phyloP scores from a whole-genome alignment of 495 filamentous ascomycete genomes.

The Trichoderma reesei region DNA sequence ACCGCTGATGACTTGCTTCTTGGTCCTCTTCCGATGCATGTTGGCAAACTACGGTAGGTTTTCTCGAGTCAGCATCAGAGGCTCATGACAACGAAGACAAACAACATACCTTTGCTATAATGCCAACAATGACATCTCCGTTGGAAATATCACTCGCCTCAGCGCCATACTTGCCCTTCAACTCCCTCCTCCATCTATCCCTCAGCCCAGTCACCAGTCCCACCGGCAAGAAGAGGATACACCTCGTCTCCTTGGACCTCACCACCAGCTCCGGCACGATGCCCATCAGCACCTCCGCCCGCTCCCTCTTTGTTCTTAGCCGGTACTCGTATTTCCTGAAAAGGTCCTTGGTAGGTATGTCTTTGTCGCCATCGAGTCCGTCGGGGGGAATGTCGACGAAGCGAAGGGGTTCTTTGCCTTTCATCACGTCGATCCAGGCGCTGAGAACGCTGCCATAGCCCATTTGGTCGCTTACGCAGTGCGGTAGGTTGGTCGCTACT shows the following conservation, averaged over 20 bases:
- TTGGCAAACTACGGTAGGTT: neutral
- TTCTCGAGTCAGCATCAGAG: no score
- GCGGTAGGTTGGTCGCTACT: neutral
- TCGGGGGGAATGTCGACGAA: neutral
- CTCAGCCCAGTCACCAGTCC: neutral
- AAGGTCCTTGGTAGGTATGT: neutral
- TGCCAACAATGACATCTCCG: slow-evolving; percentile 3
- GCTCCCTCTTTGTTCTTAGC: neutral
- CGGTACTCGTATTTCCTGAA: neutral
- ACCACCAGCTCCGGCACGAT: neutral
- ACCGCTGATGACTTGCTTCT: neutral
- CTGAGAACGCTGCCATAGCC: slow-evolving; percentile 1
- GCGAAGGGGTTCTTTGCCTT: neutral
- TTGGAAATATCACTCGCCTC: neutral
- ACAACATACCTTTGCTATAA: neutral
- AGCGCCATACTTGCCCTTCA: neutral
- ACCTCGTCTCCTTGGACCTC: neutral
- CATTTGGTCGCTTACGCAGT: slow-evolving; percentile 7
- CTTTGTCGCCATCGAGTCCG: neutral
- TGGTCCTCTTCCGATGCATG: neutral
- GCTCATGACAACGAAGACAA: neutral
- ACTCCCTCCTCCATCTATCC: neutral
- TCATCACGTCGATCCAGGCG: neutral
- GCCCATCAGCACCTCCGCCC: neutral
- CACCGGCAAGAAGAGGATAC: neutral